phyloP scores from a whole-genome alignment of 225 moss, liverwort and hornwort genomes.

The Physcomitrellopsis africana region DNA sequence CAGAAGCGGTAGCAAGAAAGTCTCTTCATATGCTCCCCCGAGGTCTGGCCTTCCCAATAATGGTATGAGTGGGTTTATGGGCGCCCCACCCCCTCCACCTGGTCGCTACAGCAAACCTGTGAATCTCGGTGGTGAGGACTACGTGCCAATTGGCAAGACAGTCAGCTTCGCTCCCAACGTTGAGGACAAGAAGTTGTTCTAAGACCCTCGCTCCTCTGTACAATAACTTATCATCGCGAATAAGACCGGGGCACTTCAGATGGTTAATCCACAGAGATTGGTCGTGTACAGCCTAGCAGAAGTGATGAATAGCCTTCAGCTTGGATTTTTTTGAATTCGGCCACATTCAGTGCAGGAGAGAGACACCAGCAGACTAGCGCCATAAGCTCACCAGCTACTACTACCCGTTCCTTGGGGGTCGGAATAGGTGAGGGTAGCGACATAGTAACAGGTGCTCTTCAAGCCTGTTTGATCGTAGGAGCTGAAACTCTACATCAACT shows the following conservation, averaged over 20 bases:
- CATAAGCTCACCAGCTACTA: constrained; percentile 10
- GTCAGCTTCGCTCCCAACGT: constrained; percentile 47
- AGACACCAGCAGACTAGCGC: constrained; percentile 28
- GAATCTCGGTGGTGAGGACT: constrained; percentile 40
- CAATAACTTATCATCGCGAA: constrained; percentile 11
- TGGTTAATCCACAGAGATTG: constrained; percentile 4
- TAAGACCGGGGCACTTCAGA: constrained; percentile 6
- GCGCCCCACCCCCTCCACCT: constrained; percentile 45
- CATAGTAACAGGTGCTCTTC: constrained; percentile 2
- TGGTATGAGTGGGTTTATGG: constrained; percentile 49
- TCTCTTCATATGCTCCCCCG: constrained; percentile 18
- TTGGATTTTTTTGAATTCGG: constrained; percentile 33
- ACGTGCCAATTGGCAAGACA: constrained; percentile 56
- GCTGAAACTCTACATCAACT: constrained; percentile 28
- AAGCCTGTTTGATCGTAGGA: constrained; percentile 32
- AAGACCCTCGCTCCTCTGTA: constrained; percentile 21
- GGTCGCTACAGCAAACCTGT: constrained; percentile 35
- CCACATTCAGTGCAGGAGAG: constrained; percentile 32
- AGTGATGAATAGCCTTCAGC: constrained; percentile 23
- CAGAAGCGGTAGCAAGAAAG: neutral
- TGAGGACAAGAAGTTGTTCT: constrained; percentile 38
- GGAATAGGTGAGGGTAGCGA: constrained; percentile 21
- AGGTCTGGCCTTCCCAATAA: constrained; percentile 29
- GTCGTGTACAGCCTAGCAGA: neutral
- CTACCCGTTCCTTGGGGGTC: constrained; percentile 18